A percentile compares a stretch with the other conserved stretches of the same genome.
Evolutionary conservation across 306 rosid species (phyloP).

Genomic region (Fragaria nilgerrensis): DNA sequence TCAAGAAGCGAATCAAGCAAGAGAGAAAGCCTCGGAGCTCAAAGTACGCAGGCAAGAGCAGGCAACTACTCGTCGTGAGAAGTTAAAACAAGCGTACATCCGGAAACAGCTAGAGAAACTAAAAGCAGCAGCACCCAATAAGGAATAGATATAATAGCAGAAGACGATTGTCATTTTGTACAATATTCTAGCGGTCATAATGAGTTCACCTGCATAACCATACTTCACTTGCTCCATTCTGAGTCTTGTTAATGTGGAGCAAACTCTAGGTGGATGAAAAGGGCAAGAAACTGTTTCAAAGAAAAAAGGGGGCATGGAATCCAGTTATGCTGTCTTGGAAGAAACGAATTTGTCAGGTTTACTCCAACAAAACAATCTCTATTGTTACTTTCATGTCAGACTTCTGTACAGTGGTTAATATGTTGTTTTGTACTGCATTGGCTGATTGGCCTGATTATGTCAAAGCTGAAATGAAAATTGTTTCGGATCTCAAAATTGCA

Average conservation of each 20-base stretch:
- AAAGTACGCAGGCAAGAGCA: slow-evolving; percentile 75
- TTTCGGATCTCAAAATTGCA: background rate
- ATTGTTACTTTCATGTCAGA: background rate
- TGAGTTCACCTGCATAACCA: slow-evolving; percentile 4
- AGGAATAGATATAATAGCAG: slow-evolving; percentile 22
- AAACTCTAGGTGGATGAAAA: background rate
- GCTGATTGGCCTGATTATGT: background rate
- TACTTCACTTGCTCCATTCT: background rate
- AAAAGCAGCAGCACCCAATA: slow-evolving; percentile 56
- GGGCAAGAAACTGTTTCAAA: background rate
- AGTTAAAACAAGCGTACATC: slow-evolving; percentile 76
- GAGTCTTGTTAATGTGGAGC: background rate
- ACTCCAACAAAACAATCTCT: background rate
- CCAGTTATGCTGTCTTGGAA: background rate
- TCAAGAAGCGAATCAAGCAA: slow-evolving; percentile 77
- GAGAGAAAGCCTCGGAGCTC: slow-evolving; percentile 77
- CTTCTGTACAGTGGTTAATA: background rate
- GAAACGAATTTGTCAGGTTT: background rate
- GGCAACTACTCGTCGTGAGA: slow-evolving; percentile 66
- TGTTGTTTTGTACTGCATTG: background rate
- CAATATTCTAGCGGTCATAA: background rate
- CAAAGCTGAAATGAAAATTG: background rate
- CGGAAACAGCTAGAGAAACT: slow-evolving; percentile 78
- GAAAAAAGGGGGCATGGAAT: background rate
- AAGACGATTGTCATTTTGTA: background rate